Conservation (phyloP, 2,329 filamentous ascomycete genomes). For the Tolypocladium pustulatum region DNA sequence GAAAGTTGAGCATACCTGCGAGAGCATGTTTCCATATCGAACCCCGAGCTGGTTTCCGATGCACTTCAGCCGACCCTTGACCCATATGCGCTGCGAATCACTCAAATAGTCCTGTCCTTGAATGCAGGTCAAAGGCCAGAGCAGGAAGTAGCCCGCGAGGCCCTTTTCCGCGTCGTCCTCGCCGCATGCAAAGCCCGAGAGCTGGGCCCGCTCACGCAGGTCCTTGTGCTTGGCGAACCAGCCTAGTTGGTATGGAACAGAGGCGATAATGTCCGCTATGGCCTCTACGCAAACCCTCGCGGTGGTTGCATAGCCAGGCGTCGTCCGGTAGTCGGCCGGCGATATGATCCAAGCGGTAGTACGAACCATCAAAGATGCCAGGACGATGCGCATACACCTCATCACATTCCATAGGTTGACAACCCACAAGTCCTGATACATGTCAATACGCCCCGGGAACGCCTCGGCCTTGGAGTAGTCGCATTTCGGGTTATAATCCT, state of each 20-base stretch:
- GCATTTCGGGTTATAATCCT: constrained; percentile 37
- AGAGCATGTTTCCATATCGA: constrained; percentile 43
- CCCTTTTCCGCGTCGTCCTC: constrained; percentile 40
- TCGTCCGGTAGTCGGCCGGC: constrained; percentile 51
- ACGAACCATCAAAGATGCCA: constrained; percentile 43
- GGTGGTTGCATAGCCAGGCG: constrained; percentile 46
- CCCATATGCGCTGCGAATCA: constrained; percentile 45
- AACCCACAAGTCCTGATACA: constrained; percentile 48
- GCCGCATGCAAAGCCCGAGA: constrained; percentile 36
- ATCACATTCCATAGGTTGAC: constrained; percentile 44
- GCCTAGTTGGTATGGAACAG: constrained; percentile 48
- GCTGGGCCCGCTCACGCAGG: constrained; percentile 23
- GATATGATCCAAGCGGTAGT: constrained; percentile 49
- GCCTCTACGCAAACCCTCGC: constrained; percentile 36
- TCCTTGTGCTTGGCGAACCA: constrained; percentile 38
- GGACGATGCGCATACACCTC: constrained; percentile 39
- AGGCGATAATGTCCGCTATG: constrained; percentile 47
- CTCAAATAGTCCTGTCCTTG: constrained; percentile 47
- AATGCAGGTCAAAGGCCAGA: constrained; percentile 45
- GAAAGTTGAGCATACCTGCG: constrained; percentile 27
- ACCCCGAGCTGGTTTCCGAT: constrained; percentile 46
- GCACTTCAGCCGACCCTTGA: constrained; percentile 38
- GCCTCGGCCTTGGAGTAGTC: constrained; percentile 43
- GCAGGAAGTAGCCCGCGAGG: constrained; percentile 45
- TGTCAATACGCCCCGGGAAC: constrained; percentile 49